Conservation (phyloP, 192 early-diverging fungal genomes). For the Coemansia sp. region DNA sequence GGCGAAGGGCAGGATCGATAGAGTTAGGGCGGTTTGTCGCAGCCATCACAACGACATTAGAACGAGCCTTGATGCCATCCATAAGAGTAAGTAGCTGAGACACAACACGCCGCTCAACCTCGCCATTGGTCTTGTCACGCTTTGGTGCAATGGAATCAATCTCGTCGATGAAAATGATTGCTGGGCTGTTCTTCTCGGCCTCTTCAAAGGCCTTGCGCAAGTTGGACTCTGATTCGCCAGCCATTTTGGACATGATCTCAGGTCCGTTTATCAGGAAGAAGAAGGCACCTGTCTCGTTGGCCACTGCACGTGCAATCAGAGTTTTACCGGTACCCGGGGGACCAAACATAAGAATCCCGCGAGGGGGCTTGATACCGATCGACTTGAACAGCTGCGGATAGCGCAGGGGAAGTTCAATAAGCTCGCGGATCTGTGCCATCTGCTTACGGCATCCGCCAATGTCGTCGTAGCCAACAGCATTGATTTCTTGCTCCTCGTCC, state of each 20-base stretch:
- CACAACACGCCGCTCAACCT: slow-evolving; percentile 98
- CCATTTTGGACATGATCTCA: slow-evolving; percentile 99
- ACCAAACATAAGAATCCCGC: slow-evolving; percentile 97
- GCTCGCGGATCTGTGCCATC: slow-evolving; percentile 98
- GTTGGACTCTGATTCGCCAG: slow-evolving; percentile 97
- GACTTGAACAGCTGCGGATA: slow-evolving; percentile 99
- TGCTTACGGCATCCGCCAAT: slow-evolving; percentile 98
- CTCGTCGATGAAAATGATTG: slow-evolving; percentile 99
- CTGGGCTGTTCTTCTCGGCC: slow-evolving; percentile 95
- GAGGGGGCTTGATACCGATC: slow-evolving; percentile 98
- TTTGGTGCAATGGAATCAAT: slow-evolving; percentile 99
- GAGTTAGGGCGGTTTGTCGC: slow-evolving; percentile 99
- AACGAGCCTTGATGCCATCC: slow-evolving; percentile 96
- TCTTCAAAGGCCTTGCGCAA: slow-evolving; percentile 98
- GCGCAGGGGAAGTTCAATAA: slow-evolving; percentile 95
- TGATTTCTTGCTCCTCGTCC: slow-evolving; percentile 92
- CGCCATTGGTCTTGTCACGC: slow-evolving; percentile 98
- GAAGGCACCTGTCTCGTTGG: slow-evolving; percentile 99
- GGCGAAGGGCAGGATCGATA: slow-evolving; percentile 96
- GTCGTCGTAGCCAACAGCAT: slow-evolving; percentile 97
- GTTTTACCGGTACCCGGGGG: slow-evolving; percentile 99
- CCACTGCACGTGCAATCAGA: slow-evolving; percentile 96
- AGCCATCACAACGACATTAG: slow-evolving; percentile 98
- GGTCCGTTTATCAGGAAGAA: slow-evolving; percentile 99
- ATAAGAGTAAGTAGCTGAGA: slow-evolving; percentile 97